A percentile compares a stretch with the other conserved stretches of the same genome.
Evolutionary conservation across 257 asterid genomes (phyloP).

Genomic region (Fraxinus cuspidata): DNA sequence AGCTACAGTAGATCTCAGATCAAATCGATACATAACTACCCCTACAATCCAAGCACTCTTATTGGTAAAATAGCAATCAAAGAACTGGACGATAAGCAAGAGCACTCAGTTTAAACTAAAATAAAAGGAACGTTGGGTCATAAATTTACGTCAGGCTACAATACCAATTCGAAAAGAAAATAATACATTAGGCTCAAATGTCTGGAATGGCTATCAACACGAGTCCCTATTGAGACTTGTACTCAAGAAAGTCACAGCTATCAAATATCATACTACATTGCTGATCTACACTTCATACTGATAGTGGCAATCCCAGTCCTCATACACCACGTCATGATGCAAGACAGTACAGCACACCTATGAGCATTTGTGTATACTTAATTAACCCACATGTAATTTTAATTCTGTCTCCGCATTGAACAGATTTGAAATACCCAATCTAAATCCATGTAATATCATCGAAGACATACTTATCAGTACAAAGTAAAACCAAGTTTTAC

Average conservation of each 20-base stretch:
- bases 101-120: neutral
- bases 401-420: neutral
- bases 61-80: neutral
- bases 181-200: neutral
- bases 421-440: conserved; percentile 3
- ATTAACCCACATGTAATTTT: neutral
- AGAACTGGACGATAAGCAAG: neutral
- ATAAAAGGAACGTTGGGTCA: neutral
- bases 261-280: neutral
- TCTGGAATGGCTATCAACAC: conserved; percentile 11
- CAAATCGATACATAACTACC: neutral
- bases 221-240: conserved; percentile 11
- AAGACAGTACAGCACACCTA: neutral
- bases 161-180: neutral
- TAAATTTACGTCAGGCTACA: neutral
- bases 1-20: neutral
- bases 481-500: conserved; percentile 4
- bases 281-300: conserved; percentile 7
- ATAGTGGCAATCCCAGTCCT: neutral
- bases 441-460: neutral
- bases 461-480: conserved; percentile 6
- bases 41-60: neutral
- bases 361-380: neutral
- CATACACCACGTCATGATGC: conserved; percentile 10
- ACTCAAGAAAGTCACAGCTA: conserved; percentile 13